Evolutionary conservation across 148 eudicot species (phyloP), one percentile per base, ranked within the genome.

Genomic region (Dianthus caryophyllus): DNA sequence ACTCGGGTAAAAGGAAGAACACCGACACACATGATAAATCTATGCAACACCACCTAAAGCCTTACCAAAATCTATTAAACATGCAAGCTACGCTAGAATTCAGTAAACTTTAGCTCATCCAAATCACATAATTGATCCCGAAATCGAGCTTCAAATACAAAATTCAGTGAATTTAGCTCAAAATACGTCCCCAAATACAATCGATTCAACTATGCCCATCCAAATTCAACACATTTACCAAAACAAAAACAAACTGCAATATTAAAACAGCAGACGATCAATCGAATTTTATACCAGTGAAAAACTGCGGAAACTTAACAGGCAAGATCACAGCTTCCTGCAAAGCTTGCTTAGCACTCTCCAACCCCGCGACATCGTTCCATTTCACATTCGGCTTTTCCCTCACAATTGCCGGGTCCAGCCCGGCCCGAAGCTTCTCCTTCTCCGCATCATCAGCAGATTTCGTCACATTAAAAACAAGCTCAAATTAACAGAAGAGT

Each of bases 271-370:
- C 6, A 41, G 11, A 9, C 1, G 44, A 41, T 33, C 38, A 33
- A 33, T 33, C 38, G 21, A 49, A 47, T 12, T n/a, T n/a, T 5
- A 53, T 22, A 16, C 98, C 96, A 38, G 96, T 88, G 64, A 89
- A 93, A 68, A 93, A 89, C 75, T 93, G 98, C 4, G 98, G 98
- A 55, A 93, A 93, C 69, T 93, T 93, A 43, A 93, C 98, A 9
- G 98, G 98, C 79, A 94, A 75, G 12, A 94, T 94, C 53, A 94
- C 99, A 10, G 97, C 99, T 72, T 94, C 99, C 77, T 94, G 99
- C 76, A 94, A 79, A 7, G 99, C 88, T 76, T 94, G 99, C 78
- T 94, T 94, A 0, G 99, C 99, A 53, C 97, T 88, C 75, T 94
- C 99, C 66, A 94, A 73, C 25, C 99, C 99, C 17, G 99, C 97